Conservation (phyloP, 177 flowering plant genomes). For the Vitis hybrid region DNA sequence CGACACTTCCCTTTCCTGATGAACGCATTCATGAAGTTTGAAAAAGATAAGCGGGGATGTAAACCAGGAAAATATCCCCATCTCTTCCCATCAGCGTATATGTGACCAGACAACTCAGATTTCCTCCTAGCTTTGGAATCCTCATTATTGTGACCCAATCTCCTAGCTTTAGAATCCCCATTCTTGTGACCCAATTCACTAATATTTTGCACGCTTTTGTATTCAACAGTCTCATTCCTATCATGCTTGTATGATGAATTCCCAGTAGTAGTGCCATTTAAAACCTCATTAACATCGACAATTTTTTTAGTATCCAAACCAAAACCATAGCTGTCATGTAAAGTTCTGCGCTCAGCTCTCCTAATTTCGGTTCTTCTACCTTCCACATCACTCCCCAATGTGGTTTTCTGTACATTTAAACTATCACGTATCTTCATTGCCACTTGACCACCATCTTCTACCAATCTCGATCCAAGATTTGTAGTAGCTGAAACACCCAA, state of each 20-base stretch:
- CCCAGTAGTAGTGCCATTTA: conserved; percentile 5
- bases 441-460: background rate
- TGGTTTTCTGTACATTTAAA: conserved; percentile 1
- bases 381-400: conserved; percentile 1
- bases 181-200: conserved; percentile 4
- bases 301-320: background rate
- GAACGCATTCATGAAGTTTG: conserved; percentile 72
- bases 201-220: background rate
- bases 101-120: conserved; percentile 29
- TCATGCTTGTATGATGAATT: background rate
- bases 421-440: background rate
- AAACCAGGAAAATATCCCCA: conserved; percentile 95
- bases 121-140: conserved; percentile 13
- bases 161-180: background rate
- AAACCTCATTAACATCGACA: conserved; percentile 5
- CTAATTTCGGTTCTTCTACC: conserved; percentile 24
- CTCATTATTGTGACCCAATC: conserved; percentile 7
- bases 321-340: conserved; percentile 32
- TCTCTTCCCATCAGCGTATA: conserved; percentile 74
- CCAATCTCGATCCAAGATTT: background rate
- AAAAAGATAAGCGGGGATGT: conserved; percentile 56
- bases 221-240: conserved; percentile 5
- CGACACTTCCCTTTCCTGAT: conserved; percentile 63
- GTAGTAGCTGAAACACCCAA: conserved; percentile 13
- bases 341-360: conserved; percentile 41